These are phyloP conservation scores for Parachlorella kessleri DNA, from an alignment of 139 green algal genomes.

Conservation along the genomic window DNA sequence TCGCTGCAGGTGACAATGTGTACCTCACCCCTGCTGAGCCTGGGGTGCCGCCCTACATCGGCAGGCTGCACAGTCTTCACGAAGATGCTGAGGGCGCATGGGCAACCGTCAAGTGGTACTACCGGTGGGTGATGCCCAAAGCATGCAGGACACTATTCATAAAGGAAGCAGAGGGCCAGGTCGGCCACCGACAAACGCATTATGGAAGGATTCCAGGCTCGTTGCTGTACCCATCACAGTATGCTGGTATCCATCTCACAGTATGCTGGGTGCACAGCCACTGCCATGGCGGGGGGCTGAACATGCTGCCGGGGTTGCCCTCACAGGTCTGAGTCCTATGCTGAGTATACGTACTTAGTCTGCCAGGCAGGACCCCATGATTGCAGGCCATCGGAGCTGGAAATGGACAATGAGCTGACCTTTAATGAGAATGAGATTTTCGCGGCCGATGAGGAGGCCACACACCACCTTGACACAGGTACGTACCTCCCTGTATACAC, in stretches of 20 bases:
- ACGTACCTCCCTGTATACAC: background rate
- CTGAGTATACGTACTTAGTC: too few relatives aligned
- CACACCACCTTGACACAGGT: slow-evolving; percentile 24
- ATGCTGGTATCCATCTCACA: too few relatives aligned
- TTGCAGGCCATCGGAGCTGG: slow-evolving; percentile 28
- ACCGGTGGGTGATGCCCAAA: slow-evolving; percentile 4
- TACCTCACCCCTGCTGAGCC: slow-evolving; percentile 28
- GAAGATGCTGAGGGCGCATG: background rate
- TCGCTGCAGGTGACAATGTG: slow-evolving; percentile 22
- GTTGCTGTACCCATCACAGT: too few relatives aligned
- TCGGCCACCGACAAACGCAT: too few relatives aligned
- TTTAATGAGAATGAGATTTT: slow-evolving; percentile 30
- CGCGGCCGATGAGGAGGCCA: slow-evolving; percentile 23
- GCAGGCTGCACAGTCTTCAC: slow-evolving; percentile 15
- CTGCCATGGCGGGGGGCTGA: too few relatives aligned
- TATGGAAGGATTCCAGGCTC: too few relatives aligned
- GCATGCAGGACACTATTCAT: too few relatives aligned
- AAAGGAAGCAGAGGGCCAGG: too few relatives aligned
- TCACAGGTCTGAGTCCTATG: too few relatives aligned
- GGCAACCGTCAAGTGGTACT: slow-evolving; percentile 27
- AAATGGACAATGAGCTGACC: slow-evolving; percentile 1
- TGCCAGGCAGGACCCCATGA: too few relatives aligned
- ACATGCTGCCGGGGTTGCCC: too few relatives aligned
- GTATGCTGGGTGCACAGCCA: too few relatives aligned
- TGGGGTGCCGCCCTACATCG: slow-evolving; percentile 11